Base-by-base conservation (phyloP, 352 stramenopile genomes). In the Globisporangium orthogonon region DNA sequence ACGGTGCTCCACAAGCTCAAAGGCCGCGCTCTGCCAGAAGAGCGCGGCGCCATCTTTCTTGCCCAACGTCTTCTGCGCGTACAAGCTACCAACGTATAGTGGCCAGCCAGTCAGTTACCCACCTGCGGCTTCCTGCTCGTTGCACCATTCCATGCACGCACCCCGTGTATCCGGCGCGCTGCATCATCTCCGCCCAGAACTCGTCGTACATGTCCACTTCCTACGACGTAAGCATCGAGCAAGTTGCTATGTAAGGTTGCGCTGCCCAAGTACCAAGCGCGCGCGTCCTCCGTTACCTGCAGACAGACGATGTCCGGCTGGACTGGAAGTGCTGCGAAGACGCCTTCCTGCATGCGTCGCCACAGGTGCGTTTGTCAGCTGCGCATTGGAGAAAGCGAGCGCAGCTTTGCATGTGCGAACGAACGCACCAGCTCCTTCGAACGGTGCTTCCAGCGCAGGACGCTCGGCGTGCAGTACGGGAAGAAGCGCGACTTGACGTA, bases 401-500 rank as follows among this genome's bases (percentile, higher is more conserved):
- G 11, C 17, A 23, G 7, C 23, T 23, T 15, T 35, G 17, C 18
- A 15, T 17, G 2, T 18, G 15, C 4, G 41, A 4, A 2, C 17
- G 14, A 4, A 46, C 69, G n/a, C 54, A 91, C 83, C 60, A 94
- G 56, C 28, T 76, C 63, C 48, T 79, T 78, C 15, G 77, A 89
- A 9, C 84, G 61, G 49, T 76, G 83, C 67, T 91, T 91, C 84
- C 84, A 94, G 4, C 70, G 67, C 50, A 94, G 55, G 48, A 71
- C 63, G 28, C 66, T 71, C 13, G 73, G 60, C 18, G 73, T 70
- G 69, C 84, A 94, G 58, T 94, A 92, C 45, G 84, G 84, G 58
- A 94, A 94, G 69, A 75, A 91, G 39, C 52, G 78, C 35, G 84
- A 94, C 43, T 75, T 71, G 50, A 92, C 72, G 61, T 91, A 94